A percentile compares a stretch with the other conserved stretches of the same genome.
These are phyloP conservation scores for Gossypium armourianum DNA, from an alignment of 441 rosid genomes.

Conservation along the genomic window DNA sequence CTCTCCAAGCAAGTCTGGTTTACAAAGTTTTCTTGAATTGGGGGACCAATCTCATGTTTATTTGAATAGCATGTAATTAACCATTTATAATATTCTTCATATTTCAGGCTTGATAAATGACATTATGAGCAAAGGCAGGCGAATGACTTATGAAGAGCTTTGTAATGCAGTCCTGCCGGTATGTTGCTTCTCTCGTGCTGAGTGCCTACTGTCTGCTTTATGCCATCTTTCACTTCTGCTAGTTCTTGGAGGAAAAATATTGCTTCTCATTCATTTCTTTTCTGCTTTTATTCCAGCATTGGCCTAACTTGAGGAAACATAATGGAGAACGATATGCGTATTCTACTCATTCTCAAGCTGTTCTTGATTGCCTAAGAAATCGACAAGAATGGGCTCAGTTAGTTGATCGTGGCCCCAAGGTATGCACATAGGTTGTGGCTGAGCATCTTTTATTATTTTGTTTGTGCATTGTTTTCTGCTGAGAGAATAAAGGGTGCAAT, in stretches of 20 bases:
- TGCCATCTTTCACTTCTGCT: slow-evolving; percentile 2
- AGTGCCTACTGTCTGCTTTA: slow-evolving; percentile 1
- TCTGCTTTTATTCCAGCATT: slow-evolving; percentile 49
- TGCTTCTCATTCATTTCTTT: slow-evolving; percentile 6
- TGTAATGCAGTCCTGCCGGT: slow-evolving; percentile 91
- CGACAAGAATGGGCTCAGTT: slow-evolving; percentile 93
- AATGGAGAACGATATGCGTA: slow-evolving; percentile 96
- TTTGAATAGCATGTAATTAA: not conserved
- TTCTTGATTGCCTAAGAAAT: slow-evolving; percentile 89
- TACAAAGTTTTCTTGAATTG: not conserved
- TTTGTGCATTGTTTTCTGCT: not conserved
- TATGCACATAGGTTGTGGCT: slow-evolving; percentile 15
- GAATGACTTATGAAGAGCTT: slow-evolving; percentile 87
- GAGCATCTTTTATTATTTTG: not conserved
- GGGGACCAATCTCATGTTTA: not conserved
- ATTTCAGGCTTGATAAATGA: slow-evolving; percentile 64
- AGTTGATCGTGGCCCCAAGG: slow-evolving; percentile 94
- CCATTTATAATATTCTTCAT: slow-evolving; percentile 5
- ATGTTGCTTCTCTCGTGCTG: slow-evolving; percentile 18
- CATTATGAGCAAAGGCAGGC: slow-evolving; percentile 84
- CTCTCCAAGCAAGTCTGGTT: not conserved
- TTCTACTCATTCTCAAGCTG: slow-evolving; percentile 94
- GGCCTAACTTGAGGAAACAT: slow-evolving; percentile 92
- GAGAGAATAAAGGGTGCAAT: not conserved
- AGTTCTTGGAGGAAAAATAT: not conserved